Evolutionary conservation across 202 grass and related monocot genomes (phyloP), one percentile per base, ranked within the genome.

Genomic region (Musa balbisiana): DNA sequence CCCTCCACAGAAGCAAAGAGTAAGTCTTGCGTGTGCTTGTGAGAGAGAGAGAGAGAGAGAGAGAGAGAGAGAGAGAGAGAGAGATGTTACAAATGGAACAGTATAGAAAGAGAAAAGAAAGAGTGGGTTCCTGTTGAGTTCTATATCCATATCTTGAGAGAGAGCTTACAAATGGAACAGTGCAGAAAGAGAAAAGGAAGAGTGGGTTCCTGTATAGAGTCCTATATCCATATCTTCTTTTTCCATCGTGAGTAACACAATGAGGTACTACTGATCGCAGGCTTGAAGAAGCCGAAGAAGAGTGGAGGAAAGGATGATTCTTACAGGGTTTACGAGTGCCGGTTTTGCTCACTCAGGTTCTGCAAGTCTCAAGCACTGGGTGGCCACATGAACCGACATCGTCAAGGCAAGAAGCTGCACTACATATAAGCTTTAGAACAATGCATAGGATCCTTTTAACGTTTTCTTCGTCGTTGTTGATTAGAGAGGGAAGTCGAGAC

Each of bases 281-380:
- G 67, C 27, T 69, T 69, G 49, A 69, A 69, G 67, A 69, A 69
- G 33, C 33, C 5, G 49, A 69, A 69, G 67, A 69, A 29, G 27
- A 69, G 67, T 43, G 67, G 11, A 20, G 16, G 67, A 69, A 69
- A 69, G 67, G 67, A 69, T 43, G 67, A 69, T 49, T 19, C 29
- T n/a, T 33, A 9, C 10, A 69, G 49, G 26, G 67, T 69, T 49
- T 69, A 69, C 14, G 67, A 69, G 33, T 69, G 67, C 67, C 67
- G 67, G 67, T 69, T 69, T 69, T 69, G 67, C 67, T 69, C 67
- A 33, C 67, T 69, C 29, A 69, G 49, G 33, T 69, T 69, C 67
- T 69, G 67, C 67, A 69, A 69, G 5, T 69, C 67, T 51, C 67
- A 69, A 21, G 67, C 67, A 15, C 49, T 69, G 27, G 67, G 67